Base-by-base conservation (phyloP, 2,329 filamentous ascomycete genomes). In the Epichloe festucae region DNA sequence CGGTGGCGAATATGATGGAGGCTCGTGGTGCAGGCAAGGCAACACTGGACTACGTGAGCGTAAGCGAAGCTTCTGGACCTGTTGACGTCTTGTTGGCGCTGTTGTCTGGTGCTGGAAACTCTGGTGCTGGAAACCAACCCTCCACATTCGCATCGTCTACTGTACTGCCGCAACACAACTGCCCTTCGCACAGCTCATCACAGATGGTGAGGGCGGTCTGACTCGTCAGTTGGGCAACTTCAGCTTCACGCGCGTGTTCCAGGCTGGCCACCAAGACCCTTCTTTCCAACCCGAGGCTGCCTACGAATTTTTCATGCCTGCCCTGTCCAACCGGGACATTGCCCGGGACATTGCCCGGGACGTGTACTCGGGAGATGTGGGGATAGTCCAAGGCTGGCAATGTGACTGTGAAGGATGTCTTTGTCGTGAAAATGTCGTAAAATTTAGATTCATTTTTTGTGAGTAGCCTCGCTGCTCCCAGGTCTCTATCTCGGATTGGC, bases 151-250 rank as follows among this genome's bases (percentile, higher is more conserved):
- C 23, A 2, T 27, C 23, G 23, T 27, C 23, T 27, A 27, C 23
- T 27, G 23, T 27, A 27, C 23, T 27, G 23, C 23, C 23, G 23
- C 23, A 27, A 27, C 23, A 27, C 23, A 27, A 6, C 23, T 27
- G 23, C 23, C 23, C 23, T 27, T 27, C 23, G 6, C 23, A 27
- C 23, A 27, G 23, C 23, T 27, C 23, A 23, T 23, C 21, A 23
- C 21, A 23, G 21, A 5, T 14, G 73, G 75, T 14, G 77, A 80
- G 60, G 82, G 76, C 42, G 87, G 87, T 23, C 4, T 23, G 21
- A 85, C 87, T 0, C 77, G 87, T 5, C 86, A 91, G 64, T 83
- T 79, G 58, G 87, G 84, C 10, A 89, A 89, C 60, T 77, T 84
- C 54, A 79, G 75, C 40, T 85, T 85, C 64, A 78, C 77, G 31